phyloP scores from a whole-genome alignment of 2,329 filamentous ascomycete genomes.

The Phaeosphaeriaceae sp. region DNA sequence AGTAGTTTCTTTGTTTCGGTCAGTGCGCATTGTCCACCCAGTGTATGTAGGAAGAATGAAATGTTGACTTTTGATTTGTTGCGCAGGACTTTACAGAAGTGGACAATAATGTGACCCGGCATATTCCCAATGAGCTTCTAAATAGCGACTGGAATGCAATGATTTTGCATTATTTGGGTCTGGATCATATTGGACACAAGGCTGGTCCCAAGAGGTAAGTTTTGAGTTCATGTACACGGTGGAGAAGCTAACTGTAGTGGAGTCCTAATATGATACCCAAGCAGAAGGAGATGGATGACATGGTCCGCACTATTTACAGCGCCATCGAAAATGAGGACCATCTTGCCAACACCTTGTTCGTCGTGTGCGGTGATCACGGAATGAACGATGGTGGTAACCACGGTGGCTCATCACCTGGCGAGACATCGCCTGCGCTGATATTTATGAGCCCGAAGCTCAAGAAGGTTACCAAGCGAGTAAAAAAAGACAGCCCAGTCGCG shows the following conservation, averaged over 20 bases:
- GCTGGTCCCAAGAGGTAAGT: conserved; percentile 78
- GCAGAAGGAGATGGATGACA: conserved; percentile 89
- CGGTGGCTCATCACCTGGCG: conserved; percentile 89
- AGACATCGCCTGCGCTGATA: conserved; percentile 90
- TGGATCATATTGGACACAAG: conserved; percentile 98
- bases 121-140: conserved; percentile 77
- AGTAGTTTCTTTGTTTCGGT: conserved; percentile 98
- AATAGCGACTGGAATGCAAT: conserved; percentile 88
- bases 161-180: conserved; percentile 92
- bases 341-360: conserved; percentile 77
- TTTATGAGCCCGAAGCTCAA: conserved; percentile 88
- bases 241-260: conserved; percentile 8
- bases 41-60: conserved; percentile 43
- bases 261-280: conserved; percentile 93
- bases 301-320: conserved; percentile 76
- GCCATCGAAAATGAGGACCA: conserved; percentile 75
- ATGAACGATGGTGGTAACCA: conserved; percentile 99
- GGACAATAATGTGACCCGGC: conserved; percentile 94
- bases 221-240: conserved; percentile 15
- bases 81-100: conserved; percentile 93
- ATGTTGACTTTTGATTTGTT: conserved; percentile 29
- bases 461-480: conserved; percentile 53
- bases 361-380: conserved; percentile 94
- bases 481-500: conserved; percentile 59
- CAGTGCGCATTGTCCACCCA: conserved; percentile 50